Percentiles rank a stretch among this genome's conserved stretches.
phyloP scores from a whole-genome alignment of 2,329 filamentous ascomycete genomes.

The Colletotrichum sp. region DNA sequence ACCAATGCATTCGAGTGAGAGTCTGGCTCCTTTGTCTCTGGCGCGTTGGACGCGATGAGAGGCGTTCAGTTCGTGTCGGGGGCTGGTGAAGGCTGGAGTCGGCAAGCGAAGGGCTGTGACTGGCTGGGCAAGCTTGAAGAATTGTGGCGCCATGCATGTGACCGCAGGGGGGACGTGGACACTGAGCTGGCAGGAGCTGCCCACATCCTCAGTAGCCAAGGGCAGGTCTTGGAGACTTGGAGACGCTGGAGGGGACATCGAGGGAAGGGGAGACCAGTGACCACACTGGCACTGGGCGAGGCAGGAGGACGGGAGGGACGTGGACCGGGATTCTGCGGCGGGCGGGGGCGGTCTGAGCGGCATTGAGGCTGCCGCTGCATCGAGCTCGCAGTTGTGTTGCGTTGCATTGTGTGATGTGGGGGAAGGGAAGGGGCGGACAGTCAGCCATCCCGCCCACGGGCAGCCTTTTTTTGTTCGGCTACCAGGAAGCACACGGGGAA shows the following conservation, averaged over 20 bases:
- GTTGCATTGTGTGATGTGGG: background rate
- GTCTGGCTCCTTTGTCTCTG: constrained; percentile 6
- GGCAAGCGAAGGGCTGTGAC: background rate
- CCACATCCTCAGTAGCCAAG: background rate
- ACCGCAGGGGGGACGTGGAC: constrained; percentile 14
- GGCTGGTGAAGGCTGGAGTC: constrained; percentile 16
- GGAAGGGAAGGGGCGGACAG: background rate
- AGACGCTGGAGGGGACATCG: background rate
- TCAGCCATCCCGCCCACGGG: background rate
- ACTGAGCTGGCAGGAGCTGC: background rate
- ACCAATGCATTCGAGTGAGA: constrained; percentile 10
- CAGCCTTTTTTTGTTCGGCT: constrained; percentile 6
- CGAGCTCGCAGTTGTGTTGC: background rate
- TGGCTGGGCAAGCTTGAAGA: constrained; percentile 6
- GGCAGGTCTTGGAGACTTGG: background rate
- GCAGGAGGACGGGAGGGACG: background rate
- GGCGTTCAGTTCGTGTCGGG: background rate
- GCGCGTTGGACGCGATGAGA: constrained; percentile 19
- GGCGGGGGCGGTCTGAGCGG: constrained; percentile 13
- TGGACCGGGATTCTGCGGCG: background rate
- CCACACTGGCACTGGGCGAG: background rate
- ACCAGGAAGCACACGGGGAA: background rate
- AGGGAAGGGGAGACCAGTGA: background rate
- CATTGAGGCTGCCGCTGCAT: background rate
- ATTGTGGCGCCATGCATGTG: constrained; percentile 19